Conservation (phyloP, 345 rosid genomes). For the Aethionema arabicum region DNA sequence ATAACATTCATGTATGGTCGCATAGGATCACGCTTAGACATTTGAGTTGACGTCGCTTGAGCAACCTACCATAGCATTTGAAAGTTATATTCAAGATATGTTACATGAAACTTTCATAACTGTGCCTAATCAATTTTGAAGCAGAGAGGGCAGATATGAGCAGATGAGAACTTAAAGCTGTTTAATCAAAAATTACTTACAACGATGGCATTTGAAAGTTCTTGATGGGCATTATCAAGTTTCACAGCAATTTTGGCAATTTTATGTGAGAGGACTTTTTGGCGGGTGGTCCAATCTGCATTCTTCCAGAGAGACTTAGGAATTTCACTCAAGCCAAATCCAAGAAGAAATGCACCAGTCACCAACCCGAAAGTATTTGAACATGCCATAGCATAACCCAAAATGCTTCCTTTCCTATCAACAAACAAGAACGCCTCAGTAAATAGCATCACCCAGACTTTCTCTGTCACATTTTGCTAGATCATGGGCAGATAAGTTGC, state of each 20-base stretch:
- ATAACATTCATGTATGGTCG: constrained; percentile 96
- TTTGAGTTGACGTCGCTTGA: constrained; percentile 98
- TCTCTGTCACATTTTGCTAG: background rate
- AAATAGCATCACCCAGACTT: background rate
- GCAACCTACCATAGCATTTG: constrained; percentile 63
- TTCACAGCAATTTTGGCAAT: constrained; percentile 96
- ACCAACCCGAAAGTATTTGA: constrained; percentile 99
- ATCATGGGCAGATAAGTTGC: background rate
- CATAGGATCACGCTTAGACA: constrained; percentile 99
- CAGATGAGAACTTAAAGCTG: constrained; percentile 2
- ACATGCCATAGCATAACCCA: constrained; percentile 96
- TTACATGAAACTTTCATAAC: constrained; percentile 1
- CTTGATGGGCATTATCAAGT: constrained; percentile 98
- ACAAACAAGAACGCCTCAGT: constrained; percentile 15
- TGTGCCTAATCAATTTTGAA: constrained; percentile 9
- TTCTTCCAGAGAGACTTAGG: constrained; percentile 89
- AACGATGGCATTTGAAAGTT: constrained; percentile 94
- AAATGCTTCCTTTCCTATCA: constrained; percentile 58
- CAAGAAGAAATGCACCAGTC: constrained; percentile 99
- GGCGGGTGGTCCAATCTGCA: constrained; percentile 91
- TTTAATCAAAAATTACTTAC: constrained; percentile 46
- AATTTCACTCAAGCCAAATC: constrained; percentile 96
- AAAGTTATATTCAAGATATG: background rate
- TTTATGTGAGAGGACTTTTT: constrained; percentile 95
- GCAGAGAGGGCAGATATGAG: background rate